Conservation (phyloP, 2,329 filamentous ascomycete species). For the Camillea tinctor region DNA sequence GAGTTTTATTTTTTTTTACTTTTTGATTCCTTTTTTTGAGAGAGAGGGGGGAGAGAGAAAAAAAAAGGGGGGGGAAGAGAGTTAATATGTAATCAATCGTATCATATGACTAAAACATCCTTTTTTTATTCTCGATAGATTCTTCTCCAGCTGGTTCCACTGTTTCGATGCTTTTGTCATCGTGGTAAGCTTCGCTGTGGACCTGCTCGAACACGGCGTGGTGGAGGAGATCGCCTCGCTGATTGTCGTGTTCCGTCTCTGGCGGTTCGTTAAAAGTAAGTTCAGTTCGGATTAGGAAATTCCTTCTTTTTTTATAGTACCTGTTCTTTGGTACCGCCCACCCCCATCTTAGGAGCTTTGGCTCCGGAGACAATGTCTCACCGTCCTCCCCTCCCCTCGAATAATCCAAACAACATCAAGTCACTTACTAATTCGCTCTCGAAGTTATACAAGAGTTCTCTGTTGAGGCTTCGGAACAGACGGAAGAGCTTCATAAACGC, state of each 20-base stretch:
- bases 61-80: too few species aligned
- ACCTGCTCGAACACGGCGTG: constrained; percentile 58
- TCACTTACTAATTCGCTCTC: too few species aligned
- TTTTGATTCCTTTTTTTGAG: too few species aligned
- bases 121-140: constrained; percentile 37
- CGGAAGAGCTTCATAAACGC: constrained; percentile 54
- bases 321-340: too few species aligned
- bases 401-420: too few species aligned
- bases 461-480: constrained; percentile 60
- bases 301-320: too few species aligned
- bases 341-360: too few species aligned
- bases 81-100: neutral
- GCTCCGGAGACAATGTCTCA: too few species aligned
- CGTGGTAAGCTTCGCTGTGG: constrained; percentile 58
- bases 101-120: neutral
- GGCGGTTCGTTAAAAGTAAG: constrained; percentile 63
- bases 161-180: constrained; percentile 64
- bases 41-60: too few species aligned
- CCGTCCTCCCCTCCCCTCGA: too few species aligned
- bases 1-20: constrained; percentile 26
- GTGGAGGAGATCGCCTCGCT: constrained; percentile 64
- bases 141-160: constrained; percentile 60
- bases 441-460: constrained; percentile 62
- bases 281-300: too few species aligned
- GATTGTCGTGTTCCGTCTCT: constrained; percentile 65